Evolutionary conservation across 768 basidiomycete species (phyloP), one percentile per base, ranked within the genome.

Genomic region (Rossbeevera mucosa): DNA sequence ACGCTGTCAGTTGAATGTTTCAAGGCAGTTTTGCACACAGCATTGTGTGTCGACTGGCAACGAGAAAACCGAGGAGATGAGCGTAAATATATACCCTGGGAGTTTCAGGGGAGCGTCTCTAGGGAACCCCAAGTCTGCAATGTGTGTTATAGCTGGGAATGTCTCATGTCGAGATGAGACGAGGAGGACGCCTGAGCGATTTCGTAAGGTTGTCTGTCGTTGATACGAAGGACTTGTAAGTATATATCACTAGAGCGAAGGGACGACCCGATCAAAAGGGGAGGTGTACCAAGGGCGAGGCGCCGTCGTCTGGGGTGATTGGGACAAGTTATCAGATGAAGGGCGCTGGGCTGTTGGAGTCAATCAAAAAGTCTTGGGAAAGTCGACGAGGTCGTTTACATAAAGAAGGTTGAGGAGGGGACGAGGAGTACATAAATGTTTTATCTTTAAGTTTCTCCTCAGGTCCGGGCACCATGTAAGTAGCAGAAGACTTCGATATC

Each of bases 321-420:
- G 5, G 18, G 57, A 14, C 43, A 52, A 50, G 1, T 6, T 31
- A 51, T 52, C 53, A 47, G 53, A 31, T 36, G n/a, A n/a, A n/a
- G n/a, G n/a, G n/a, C n/a, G n/a, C n/a, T n/a, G n/a, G n/a, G n/a
- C n/a, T n/a, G n/a, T n/a, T n/a, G 43, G 36, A 36, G 20, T 53
- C 25, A 18, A 54, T 44, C 53, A 42, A 25, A 26, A 47, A 28
- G 26, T 25, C 61, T 63, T 58, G 62, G 53, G 62, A 58, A 67
- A 55, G 46, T 44, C 33, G 36, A 38, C 18, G 5, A 18, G 9
- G 40, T 41, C 13, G 24, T 59, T 69, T 67, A 67, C 68, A 69
- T 67, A 67, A 69, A 57, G 52, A 13, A 47, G 11, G 11, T 30
- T 26, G 11, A 44, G 33, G 25, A 48, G 49, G 42, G 33, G 25